phyloP scores from a whole-genome alignment of 306 rosid species.

The Dalbergia oliveri region DNA sequence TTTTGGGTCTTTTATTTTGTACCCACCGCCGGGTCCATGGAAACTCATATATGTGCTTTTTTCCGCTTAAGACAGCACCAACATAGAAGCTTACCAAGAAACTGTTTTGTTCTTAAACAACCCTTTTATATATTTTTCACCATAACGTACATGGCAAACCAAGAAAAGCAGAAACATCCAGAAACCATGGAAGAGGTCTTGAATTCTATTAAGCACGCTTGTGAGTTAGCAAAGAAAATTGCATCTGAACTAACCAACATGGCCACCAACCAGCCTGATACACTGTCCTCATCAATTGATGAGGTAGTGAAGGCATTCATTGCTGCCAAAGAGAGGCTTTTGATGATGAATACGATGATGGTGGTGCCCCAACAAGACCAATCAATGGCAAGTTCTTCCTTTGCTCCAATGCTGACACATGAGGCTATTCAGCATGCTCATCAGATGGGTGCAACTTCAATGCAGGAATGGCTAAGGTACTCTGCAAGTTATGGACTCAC shows the following conservation, averaged over 20 bases:
- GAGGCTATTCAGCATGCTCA: not conserved
- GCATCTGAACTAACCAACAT: constrained; percentile 53
- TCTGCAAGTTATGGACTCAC: constrained; percentile 11
- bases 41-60: too few species aligned
- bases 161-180: constrained; percentile 20
- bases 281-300: constrained; percentile 51
- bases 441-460: constrained; percentile 34
- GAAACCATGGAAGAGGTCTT: constrained; percentile 57
- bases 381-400: not conserved
- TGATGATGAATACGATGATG: constrained; percentile 11
- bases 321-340: constrained; percentile 49
- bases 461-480: constrained; percentile 44
- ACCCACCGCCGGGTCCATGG: too few species aligned
- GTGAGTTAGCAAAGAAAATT: constrained; percentile 57
- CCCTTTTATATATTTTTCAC: constrained; percentile 25
- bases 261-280: constrained; percentile 47
- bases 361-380: not conserved
- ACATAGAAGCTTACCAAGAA: constrained; percentile 43
- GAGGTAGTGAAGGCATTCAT: constrained; percentile 52
- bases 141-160: not conserved
- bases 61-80: constrained; percentile 34
- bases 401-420: constrained; percentile 10
- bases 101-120: not conserved
- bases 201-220: constrained; percentile 51
- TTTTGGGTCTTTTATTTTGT: too few species aligned